Conservation (phyloP, 2,329 filamentous ascomycete species). For the Exophiala spinifera region DNA sequence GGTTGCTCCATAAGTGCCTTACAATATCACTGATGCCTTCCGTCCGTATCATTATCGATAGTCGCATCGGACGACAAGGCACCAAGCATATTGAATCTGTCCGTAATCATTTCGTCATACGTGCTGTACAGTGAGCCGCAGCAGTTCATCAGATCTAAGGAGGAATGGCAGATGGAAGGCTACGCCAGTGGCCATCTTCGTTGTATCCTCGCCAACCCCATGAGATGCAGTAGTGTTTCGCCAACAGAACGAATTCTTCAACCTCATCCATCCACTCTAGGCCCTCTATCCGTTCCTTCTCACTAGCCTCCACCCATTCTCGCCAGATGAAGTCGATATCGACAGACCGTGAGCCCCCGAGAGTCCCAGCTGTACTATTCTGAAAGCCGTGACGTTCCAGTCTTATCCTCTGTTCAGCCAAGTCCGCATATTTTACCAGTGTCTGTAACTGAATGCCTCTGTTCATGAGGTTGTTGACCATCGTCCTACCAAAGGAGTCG, state of each 20-base stretch:
- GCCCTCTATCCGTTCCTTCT: slow-evolving; percentile 74
- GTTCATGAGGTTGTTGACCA: slow-evolving; percentile 83
- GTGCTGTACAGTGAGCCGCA: slow-evolving; percentile 18
- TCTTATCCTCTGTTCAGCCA: slow-evolving; percentile 65
- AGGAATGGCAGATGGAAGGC: slow-evolving; percentile 32
- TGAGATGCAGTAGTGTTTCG: slow-evolving; percentile 81
- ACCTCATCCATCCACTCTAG: slow-evolving; percentile 91
- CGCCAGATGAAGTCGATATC: slow-evolving; percentile 72
- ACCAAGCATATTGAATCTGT: too few relatives aligned
- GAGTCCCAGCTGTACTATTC: slow-evolving; percentile 17
- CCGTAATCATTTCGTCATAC: too few relatives aligned
- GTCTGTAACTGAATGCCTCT: slow-evolving; percentile 83
- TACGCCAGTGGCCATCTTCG: slow-evolving; percentile 34
- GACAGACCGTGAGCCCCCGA: slow-evolving; percentile 50
- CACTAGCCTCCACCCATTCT: slow-evolving; percentile 64
- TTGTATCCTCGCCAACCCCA: slow-evolving; percentile 73
- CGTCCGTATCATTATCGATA: too few relatives aligned
- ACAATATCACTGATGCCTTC: too few relatives aligned
- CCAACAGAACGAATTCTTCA: slow-evolving; percentile 87
- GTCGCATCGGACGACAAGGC: too few relatives aligned
- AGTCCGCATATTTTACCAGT: slow-evolving; percentile 66
- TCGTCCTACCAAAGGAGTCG: slow-evolving; percentile 85
- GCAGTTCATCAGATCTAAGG: too few relatives aligned
- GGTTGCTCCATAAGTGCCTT: too few relatives aligned
- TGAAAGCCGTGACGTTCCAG: slow-evolving; percentile 65